Evolutionary conservation across 139 green algal genomes (phyloP).

Genomic region (Penium margaritaceum): DNA sequence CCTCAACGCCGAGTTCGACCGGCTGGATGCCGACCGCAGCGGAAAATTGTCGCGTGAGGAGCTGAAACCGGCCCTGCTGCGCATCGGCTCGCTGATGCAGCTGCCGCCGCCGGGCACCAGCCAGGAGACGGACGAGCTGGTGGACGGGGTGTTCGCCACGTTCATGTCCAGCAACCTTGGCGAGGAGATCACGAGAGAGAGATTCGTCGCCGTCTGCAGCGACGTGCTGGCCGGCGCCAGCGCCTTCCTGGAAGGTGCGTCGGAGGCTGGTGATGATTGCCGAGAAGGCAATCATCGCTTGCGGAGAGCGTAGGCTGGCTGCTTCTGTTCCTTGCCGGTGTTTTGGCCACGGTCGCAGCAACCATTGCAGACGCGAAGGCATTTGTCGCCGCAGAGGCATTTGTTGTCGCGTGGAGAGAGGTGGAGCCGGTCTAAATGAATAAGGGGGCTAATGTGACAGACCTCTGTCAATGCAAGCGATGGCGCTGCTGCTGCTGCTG

Average conservation of each 20-base stretch:
- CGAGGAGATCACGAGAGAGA: neutral
- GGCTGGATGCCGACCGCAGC: constrained; percentile 27
- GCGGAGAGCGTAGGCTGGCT: too few species aligned
- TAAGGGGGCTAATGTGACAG: too few species aligned
- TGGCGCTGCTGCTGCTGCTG: too few species aligned
- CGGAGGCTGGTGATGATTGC: too few species aligned
- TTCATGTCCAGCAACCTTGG: neutral
- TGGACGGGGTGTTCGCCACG: constrained; percentile 23
- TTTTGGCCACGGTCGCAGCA: too few species aligned
- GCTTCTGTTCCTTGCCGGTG: too few species aligned
- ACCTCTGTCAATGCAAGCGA: too few species aligned
- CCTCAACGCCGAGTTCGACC: constrained; percentile 27
- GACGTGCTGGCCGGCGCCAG: neutral
- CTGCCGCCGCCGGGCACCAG: constrained; percentile 28
- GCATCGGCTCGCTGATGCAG: constrained; percentile 9
- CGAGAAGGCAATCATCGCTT: too few species aligned
- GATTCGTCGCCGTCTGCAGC: neutral
- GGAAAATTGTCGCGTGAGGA: constrained; percentile 13
- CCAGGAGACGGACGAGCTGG: constrained; percentile 16
- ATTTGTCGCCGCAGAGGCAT: too few species aligned
- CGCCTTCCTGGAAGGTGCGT: neutral
- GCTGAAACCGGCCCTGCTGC: constrained; percentile 19
- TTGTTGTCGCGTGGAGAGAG: too few species aligned
- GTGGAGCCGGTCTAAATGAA: too few species aligned
- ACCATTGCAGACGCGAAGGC: too few species aligned